Evolutionary conservation across 2,329 filamentous ascomycete species (phyloP), one percentile per base, ranked within the genome.

Genomic region (Hortaea werneckii): DNA sequence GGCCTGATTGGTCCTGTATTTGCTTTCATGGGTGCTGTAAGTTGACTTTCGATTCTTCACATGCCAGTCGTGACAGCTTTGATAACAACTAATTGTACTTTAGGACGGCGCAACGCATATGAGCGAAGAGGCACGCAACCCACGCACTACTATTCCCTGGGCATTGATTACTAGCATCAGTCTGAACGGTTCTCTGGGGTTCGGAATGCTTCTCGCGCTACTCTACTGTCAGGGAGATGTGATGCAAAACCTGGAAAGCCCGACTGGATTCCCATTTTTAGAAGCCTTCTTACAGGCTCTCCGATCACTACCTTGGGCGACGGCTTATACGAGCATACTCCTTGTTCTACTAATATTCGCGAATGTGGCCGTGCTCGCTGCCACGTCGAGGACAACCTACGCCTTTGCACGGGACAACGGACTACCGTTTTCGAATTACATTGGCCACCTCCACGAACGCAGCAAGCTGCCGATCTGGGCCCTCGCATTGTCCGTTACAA

Each of bases 221-320:
- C 54, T 68, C 1, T 70, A 65, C 54, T 63, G 58, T 41, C 13
- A 28, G 40, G 40, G 40, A 20, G 20, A 20, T 4, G 20, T 20
- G 20, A 20, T 20, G 20, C 20, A 20, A 20, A 20, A 20, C 20
- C 20, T 26, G 40, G 20, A 26, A 3, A 40, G 38, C 20, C 38
- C 38, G 10, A 40, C 41, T 11, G 41, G 30, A n/a, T 43, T 8
- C 30, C 29, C 9, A 4, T 43, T n/a, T n/a, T 35, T 37, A 30
- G n/a, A 8, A 74, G 70, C 0, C 58, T 75, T 1, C 67, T 74
- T 20, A 20, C 47, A 68, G 72, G 7, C 69, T 72, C 46, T 29
- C 67, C 68, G 1, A 64, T 72, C 41, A 66, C 68, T 26, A 43
- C 67, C 4, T 49, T 73, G 3, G 67, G 68, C 27, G 67, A 67